Percentiles rank a stretch among this genome's conserved stretches.
phyloP scores from a whole-genome alignment of 2,329 filamentous ascomycete species.

The Apiospora hydei region DNA sequence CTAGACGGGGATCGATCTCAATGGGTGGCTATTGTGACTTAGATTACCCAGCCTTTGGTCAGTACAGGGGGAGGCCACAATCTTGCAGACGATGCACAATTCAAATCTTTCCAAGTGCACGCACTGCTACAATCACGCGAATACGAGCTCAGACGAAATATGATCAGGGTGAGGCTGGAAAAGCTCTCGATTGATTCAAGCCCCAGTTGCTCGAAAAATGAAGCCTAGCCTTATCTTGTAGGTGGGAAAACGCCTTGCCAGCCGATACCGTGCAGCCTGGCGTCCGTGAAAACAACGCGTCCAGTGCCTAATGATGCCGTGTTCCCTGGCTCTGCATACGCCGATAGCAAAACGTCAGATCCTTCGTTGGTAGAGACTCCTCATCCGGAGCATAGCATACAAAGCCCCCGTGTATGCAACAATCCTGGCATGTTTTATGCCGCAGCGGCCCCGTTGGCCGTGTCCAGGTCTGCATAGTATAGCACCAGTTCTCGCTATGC shows the following conservation, averaged over 20 bases:
- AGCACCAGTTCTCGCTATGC: slow-evolving; percentile 65
- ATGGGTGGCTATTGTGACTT: neutral
- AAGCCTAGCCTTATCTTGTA: slow-evolving; percentile 19
- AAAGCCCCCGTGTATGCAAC: neutral
- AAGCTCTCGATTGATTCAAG: slow-evolving; percentile 17
- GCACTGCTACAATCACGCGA: neutral
- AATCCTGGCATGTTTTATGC: neutral
- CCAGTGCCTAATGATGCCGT: slow-evolving; percentile 20
- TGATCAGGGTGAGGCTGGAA: neutral
- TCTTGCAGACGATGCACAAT: too few relatives aligned
- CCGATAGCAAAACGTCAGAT: slow-evolving; percentile 24
- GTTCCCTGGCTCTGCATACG: slow-evolving; percentile 22
- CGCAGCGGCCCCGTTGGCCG: slow-evolving; percentile 23
- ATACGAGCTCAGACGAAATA: neutral
- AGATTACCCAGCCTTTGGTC: neutral
- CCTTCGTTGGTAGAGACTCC: neutral
- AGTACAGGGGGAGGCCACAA: too few relatives aligned
- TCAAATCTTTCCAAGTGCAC: too few relatives aligned
- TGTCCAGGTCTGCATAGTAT: slow-evolving; percentile 67
- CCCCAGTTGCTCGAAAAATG: slow-evolving; percentile 19
- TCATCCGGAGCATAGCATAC: slow-evolving; percentile 1
- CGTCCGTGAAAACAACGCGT: slow-evolving; percentile 22
- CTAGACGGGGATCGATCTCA: too few relatives aligned
- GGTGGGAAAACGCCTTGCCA: slow-evolving; percentile 20
- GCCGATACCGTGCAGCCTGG: slow-evolving; percentile 21